Evolutionary conservation across 257 asterid genomes (phyloP).

Genomic region (Oldenlandia corymbosa): DNA sequence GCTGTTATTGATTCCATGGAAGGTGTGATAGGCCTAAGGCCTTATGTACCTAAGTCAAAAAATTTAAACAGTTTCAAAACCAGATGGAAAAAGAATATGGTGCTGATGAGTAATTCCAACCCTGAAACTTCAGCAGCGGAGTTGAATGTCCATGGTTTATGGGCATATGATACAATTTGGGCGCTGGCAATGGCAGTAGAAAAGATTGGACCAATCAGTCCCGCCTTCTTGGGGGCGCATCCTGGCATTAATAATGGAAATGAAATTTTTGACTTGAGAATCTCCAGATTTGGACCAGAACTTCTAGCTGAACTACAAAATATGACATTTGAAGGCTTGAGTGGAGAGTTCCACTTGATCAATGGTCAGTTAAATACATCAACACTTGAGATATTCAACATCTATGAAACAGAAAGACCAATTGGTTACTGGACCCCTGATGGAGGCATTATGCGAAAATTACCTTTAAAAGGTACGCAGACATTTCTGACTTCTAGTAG

Average conservation of each 20-base stretch:
- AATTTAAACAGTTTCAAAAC: constrained; percentile 23
- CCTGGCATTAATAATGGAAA: no score
- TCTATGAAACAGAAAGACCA: not conserved
- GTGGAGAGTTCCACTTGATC: constrained; percentile 28
- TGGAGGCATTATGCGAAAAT: not conserved
- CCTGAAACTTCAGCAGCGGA: constrained; percentile 16
- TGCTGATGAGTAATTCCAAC: constrained; percentile 10
- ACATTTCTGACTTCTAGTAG: no score
- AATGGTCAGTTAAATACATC: not conserved
- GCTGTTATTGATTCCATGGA: constrained; percentile 36
- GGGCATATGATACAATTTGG: constrained; percentile 49
- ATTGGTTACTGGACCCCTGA: not conserved
- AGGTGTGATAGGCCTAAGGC: constrained; percentile 52
- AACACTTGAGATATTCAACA: not conserved
- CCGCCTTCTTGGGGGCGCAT: no score
- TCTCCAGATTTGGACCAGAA: not conserved
- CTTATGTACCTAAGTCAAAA: constrained; percentile 25
- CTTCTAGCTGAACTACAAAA: not conserved
- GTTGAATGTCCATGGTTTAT: constrained; percentile 30
- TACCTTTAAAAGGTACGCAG: no score
- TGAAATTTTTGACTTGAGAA: constrained; percentile 1
- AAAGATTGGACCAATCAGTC: constrained; percentile 14
- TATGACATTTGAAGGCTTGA: not conserved
- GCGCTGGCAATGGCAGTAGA: constrained; percentile 53
- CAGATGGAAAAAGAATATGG: constrained; percentile 31